Evolutionary conservation across 1,139 yeast genomes (phyloP), one percentile per base, ranked within the genome.

Genomic region (Scheffersomyces cryptocercus): DNA sequence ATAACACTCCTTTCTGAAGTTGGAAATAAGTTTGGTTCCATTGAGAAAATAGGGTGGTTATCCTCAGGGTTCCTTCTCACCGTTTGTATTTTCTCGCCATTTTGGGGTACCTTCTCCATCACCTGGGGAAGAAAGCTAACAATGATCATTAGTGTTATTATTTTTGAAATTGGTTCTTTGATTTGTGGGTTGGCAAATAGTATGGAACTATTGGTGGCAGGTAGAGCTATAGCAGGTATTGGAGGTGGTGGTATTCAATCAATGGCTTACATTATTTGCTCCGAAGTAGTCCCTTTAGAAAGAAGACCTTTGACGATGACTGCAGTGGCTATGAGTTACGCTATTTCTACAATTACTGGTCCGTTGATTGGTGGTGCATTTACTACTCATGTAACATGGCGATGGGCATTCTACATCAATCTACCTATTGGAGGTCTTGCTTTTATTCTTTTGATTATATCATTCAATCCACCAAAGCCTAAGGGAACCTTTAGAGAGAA

Each of bases 381-480:
- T 52, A 58, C 65, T 13, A 35, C 55, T 24, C 43, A 52, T 16
- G 56, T 53, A 11, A 36, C 54, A 31, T 54, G 57, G 55, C 46
- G 59, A 44, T 28, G 40, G 15, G 14, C 13, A 36, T 44, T 28
- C 33, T 44, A 32, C 5, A 35, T 13, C 38, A 44, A 36, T 36
- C 20, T 44, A 32, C 14, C 29, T 5, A 15, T 32, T 6, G 24
- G 38, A 12, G 14, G 13, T 10, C 40, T 14, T 42, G 46, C 10
- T 31, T 43, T 15, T 34, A 46, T 4, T 10, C 35, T 16, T 16
- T 45, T 26, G 35, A 8, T 53, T 24, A 54, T 54, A 32, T 53
- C 64, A 0, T 69, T 67, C 50, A 58, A 66, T 37, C 73, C 74
- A 3, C 75, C 75, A n/a, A 49, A 47, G 37, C 56, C 68, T 39